A percentile compares a stretch with the other conserved stretches of the same genome.
phyloP scores from a whole-genome alignment of 1,139 yeast species.

The Debaryomyces subglobosus region DNA sequence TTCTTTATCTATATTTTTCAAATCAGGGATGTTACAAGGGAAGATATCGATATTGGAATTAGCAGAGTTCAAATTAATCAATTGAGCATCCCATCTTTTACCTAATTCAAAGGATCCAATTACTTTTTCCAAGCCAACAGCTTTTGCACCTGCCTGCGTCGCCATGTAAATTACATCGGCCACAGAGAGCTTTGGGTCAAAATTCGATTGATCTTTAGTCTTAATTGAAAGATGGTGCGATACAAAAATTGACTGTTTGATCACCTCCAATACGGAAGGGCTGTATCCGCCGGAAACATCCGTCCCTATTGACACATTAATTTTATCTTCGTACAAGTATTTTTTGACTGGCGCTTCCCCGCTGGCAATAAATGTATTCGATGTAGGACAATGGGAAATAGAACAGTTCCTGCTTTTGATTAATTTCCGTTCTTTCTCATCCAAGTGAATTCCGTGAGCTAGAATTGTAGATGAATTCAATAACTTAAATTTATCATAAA shows the following conservation, averaged over 20 bases:
- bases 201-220: conserved; percentile 24
- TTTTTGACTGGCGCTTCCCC: conserved; percentile 85
- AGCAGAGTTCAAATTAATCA: conserved; percentile 58
- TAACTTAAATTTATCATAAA: conserved; percentile 67
- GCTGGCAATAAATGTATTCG: conserved; percentile 84
- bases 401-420: conserved; percentile 63
- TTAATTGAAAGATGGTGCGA: conserved; percentile 84
- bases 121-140: conserved; percentile 57
- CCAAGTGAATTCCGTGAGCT: conserved; percentile 87
- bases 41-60: conserved; percentile 74
- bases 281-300: conserved; percentile 94
- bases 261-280: conserved; percentile 72
- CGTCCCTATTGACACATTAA: conserved; percentile 86
- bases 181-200: conserved; percentile 53
- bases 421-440: conserved; percentile 62
- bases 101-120: conserved; percentile 78
- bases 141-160: conserved; percentile 88
- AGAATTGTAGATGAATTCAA: conserved; percentile 69
- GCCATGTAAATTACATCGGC: conserved; percentile 79
- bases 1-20: conserved; percentile 6
- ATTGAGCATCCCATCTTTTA: conserved; percentile 82
- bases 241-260: conserved; percentile 79
- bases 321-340: conserved; percentile 62
- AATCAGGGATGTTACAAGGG: conserved; percentile 57
- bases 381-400: conserved; percentile 90